Evolutionary conservation across 129 eudicot genomes (phyloP).

Genomic region (Logfia minima): DNA sequence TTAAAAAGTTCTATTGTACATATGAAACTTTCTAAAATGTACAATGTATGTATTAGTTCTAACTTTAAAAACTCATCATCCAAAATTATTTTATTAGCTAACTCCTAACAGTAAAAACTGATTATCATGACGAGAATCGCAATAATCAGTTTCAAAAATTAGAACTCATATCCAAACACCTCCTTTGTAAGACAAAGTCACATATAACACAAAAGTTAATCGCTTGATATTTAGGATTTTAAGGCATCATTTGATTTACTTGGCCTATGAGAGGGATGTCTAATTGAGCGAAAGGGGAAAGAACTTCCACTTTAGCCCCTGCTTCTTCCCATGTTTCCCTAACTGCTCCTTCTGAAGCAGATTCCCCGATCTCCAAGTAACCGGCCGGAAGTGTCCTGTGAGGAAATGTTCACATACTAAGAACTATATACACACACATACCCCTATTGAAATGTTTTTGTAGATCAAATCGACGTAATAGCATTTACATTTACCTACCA

Average conservation of each 20-base stretch:
- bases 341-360: conserved; percentile 87
- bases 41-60: not conserved
- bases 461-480: not conserved
- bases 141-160: not conserved
- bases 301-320: conserved; percentile 80
- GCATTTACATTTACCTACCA: conserved; percentile 54
- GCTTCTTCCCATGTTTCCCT: conserved; percentile 98
- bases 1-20: not conserved
- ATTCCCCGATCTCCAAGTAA: conserved; percentile 93
- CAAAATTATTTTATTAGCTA: not conserved
- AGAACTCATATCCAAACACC: not conserved
- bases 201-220: not conserved
- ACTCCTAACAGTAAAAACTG: not conserved
- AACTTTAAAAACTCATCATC: not conserved
- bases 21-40: not conserved
- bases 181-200: not conserved
- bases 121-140: not conserved
- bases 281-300: conserved; percentile 84
- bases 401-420: conserved; percentile 1
- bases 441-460: not conserved
- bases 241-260: conserved; percentile 43
- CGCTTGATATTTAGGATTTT: not conserved
- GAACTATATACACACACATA: not conserved
- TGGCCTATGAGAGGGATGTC: conserved; percentile 99
- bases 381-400: conserved; percentile 98